Evolutionary conservation across 805 yeast genomes (phyloP), one percentile per base, ranked within the genome.

Genomic region (Candida rishiriensis): DNA sequence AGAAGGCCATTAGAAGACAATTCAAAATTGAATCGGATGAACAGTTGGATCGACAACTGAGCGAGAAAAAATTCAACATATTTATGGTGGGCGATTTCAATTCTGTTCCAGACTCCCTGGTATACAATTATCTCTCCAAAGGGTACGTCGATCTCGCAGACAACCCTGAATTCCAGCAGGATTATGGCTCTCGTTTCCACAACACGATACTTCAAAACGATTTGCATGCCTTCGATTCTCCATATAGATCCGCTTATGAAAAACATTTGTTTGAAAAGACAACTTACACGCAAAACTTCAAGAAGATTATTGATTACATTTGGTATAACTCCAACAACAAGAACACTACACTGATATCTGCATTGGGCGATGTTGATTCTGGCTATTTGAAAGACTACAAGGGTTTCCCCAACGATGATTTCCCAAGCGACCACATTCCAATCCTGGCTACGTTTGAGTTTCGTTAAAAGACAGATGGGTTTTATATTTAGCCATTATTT

Each of bases 81-180:
- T 51, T 79, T 10, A 68, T 79, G 61, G 68, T 75, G 13, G 85
- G 85, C 1, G 85, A 80, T 56, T 69, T 78, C 48, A 80, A 80
- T 52, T 76, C 83, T 1, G 63, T 65, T 6, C 75, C 77, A 10
- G 58, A 65, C 15, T 76, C 83, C 1, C 60, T 71, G 46, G 81
- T 77, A 9, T 71, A 72, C 37, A 61, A 70, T n/a, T 71, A 73
- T 39, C 41, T 66, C 54, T 51, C 71, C 57, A 36, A 68, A 40
- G 66, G 65, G 3, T 34, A 31, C 4, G 41, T 60, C 4, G 44
- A 56, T 36, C 41, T 52, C 10, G 26, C 43, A 6, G 39, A 46
- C 14, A 52, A 53, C n/a, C 38, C 47, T 1, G 49, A 55, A n/a
- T 60, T 60, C 38, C 29, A 34, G 12, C 44, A 47, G 32, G 39